Percentiles rank a stretch among this genome's conserved stretches.
Evolutionary conservation across 2,329 filamentous ascomycete species (phyloP).

Genomic region (Fusarium denticulatum): DNA sequence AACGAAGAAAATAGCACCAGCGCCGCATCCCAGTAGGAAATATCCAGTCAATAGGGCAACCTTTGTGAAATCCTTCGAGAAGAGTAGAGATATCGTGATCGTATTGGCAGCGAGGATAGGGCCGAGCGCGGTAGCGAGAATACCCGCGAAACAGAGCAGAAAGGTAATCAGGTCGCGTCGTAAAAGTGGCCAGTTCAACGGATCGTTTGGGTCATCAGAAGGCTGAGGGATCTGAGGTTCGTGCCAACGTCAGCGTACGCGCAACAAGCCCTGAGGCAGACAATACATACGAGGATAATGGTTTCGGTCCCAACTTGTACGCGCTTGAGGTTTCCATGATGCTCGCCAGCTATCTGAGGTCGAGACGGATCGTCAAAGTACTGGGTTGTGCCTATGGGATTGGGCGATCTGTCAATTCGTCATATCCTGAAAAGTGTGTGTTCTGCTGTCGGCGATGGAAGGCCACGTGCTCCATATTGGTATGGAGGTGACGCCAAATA

Average conservation of each 20-base stretch:
- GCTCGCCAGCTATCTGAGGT: slow-evolving; percentile 54
- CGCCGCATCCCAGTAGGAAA: slow-evolving; percentile 83
- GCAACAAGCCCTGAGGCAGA: not conserved
- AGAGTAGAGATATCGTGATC: slow-evolving; percentile 76
- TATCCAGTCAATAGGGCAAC: slow-evolving; percentile 88
- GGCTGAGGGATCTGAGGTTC: slow-evolving; percentile 74
- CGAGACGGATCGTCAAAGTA: slow-evolving; percentile 70
- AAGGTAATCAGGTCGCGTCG: slow-evolving; percentile 82
- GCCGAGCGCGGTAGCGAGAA: slow-evolving; percentile 85
- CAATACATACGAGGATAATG: slow-evolving; percentile 79
- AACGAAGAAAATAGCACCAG: slow-evolving; percentile 86
- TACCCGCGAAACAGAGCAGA: slow-evolving; percentile 80
- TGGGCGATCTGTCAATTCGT: slow-evolving; percentile 21
- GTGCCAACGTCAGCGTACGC: slow-evolving; percentile 19
- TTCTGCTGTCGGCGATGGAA: not conserved
- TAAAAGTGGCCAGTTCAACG: slow-evolving; percentile 86
- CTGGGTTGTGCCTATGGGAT: slow-evolving; percentile 64
- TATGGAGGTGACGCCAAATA: not conserved
- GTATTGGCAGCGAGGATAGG: slow-evolving; percentile 91
- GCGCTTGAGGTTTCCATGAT: slow-evolving; percentile 70
- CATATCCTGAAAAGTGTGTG: not conserved
- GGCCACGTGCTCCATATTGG: not conserved
- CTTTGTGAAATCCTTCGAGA: slow-evolving; percentile 73
- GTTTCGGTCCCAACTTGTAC: slow-evolving; percentile 72
- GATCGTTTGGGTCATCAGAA: slow-evolving; percentile 90